Conservation (phyloP, 108 stramenopile species). For the Skeletonema tropicum region DNA sequence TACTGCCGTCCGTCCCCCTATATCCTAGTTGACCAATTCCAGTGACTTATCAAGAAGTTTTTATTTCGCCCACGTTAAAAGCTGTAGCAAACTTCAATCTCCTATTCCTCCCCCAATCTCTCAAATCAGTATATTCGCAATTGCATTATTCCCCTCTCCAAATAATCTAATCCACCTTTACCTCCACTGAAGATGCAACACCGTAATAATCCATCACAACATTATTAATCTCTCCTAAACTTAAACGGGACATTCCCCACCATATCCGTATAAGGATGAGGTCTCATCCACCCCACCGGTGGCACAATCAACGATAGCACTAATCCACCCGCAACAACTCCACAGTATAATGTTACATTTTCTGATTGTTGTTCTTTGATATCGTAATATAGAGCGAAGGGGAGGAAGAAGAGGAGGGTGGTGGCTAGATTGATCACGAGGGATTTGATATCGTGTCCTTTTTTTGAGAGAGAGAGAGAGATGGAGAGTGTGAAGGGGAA, state of each 20-base stretch:
- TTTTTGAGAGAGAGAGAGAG: neutral
- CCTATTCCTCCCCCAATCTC: no score
- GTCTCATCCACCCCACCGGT: constrained; percentile 78
- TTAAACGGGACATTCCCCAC: constrained; percentile 63
- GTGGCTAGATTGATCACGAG: constrained; percentile 68
- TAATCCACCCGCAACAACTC: constrained; percentile 48
- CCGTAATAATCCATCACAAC: no score
- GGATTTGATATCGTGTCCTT: constrained; percentile 82
- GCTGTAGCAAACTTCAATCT: no score
- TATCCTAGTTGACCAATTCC: no score
- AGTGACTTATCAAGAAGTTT: no score
- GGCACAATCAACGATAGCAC: constrained; percentile 64
- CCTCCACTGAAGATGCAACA: no score
- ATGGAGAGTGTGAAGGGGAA: neutral
- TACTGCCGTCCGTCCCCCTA: no score
- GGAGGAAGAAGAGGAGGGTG: constrained; percentile 63
- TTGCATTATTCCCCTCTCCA: no score
- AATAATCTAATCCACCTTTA: neutral
- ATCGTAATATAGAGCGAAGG: constrained; percentile 56
- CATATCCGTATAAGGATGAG: constrained; percentile 84
- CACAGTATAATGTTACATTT: constrained; percentile 33
- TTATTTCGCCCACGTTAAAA: no score
- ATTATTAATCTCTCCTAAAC: constrained; percentile 16
- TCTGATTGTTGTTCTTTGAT: constrained; percentile 29
- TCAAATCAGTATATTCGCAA: no score